phyloP scores from a whole-genome alignment of 2,329 filamentous ascomycete species.

The Metarhizium album region DNA sequence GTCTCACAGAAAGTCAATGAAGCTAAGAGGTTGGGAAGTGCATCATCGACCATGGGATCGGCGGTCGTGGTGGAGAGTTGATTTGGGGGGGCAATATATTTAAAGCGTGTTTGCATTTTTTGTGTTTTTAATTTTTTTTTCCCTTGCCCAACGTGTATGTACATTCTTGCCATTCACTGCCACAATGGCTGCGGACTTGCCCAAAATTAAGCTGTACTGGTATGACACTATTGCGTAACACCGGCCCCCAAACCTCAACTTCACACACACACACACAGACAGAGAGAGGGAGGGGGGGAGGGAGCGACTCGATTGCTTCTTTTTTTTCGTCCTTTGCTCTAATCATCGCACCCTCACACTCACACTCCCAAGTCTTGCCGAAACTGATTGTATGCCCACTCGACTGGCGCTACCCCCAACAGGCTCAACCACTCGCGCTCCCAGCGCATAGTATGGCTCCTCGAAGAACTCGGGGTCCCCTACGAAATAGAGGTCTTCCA shows the following conservation, averaged over 20 bases:
- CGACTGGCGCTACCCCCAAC: not conserved
- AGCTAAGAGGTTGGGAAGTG: too few relatives aligned
- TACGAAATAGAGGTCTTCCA: constrained; percentile 77
- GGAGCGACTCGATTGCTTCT: too few relatives aligned
- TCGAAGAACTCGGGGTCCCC: constrained; percentile 68
- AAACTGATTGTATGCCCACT: not conserved
- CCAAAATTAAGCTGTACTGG: constrained; percentile 56
- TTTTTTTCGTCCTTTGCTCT: too few relatives aligned
- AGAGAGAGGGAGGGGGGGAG: too few relatives aligned
- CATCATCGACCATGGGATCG: too few relatives aligned
- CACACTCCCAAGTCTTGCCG: not conserved
- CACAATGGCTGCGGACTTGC: constrained; percentile 20
- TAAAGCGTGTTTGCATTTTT: not conserved
- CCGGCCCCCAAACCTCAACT: too few relatives aligned
- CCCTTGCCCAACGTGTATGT: too few relatives aligned
- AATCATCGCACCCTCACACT: not conserved
- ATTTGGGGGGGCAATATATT: not conserved
- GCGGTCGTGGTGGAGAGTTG: too few relatives aligned
- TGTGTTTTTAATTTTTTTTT: too few relatives aligned
- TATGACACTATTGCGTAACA: constrained; percentile 19
- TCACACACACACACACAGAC: too few relatives aligned
- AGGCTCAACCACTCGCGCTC: constrained; percentile 77
- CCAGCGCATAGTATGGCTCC: constrained; percentile 74
- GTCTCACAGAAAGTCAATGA: too few relatives aligned
- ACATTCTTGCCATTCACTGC: not conserved